Evolutionary conservation across 257 asterid genomes (phyloP), one percentile per base, ranked within the genome.

Genomic region (Penstemon newberryi): DNA sequence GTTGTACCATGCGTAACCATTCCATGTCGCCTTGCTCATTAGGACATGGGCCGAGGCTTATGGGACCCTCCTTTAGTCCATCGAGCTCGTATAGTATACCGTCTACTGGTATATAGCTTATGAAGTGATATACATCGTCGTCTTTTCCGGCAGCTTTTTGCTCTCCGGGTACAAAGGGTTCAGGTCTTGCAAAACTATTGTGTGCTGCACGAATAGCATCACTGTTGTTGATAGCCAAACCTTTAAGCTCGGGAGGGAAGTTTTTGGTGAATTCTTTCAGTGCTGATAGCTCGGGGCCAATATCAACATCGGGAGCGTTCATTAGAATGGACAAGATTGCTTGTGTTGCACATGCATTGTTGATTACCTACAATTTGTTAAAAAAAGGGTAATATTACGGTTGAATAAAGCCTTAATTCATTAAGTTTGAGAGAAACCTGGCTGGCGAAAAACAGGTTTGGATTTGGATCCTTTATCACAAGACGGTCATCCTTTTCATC

Each of bases 281-380:
- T 1, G 96, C 90, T 8, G 90, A 81, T 39, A 91, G 59, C 81
- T 91, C 98, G 39, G 91, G 95, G 55, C 98, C 99, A 64, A 91
- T 80, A 69, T 94, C 99, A 58, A 94, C 77, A 5, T 91, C 98
- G 5, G 86, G 86, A 74, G 93, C 82, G 81, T 94, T 94, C 86
- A 94, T 56, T 45, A 94, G 90, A 72, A 91, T 87, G 4, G 99
- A 86, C 43, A 94, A 83, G 73, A 94, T 91, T 69, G 98, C 99
- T 86, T 94, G 99, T 75, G 99, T 94, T 62, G 99, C 99, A 73
- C 99, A 94, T 44, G 98, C 99, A 81, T 94, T 94, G 49, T 89
- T 94, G 77, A 91, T 89, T 70, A 94, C 99, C 98, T 94, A 81
- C 33, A 49, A 58, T 70, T 72, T 42, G 49, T 10, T 47, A 18